Base-by-base conservation (phyloP, 2,329 filamentous ascomycete species). In the Cercospora sp. region DNA sequence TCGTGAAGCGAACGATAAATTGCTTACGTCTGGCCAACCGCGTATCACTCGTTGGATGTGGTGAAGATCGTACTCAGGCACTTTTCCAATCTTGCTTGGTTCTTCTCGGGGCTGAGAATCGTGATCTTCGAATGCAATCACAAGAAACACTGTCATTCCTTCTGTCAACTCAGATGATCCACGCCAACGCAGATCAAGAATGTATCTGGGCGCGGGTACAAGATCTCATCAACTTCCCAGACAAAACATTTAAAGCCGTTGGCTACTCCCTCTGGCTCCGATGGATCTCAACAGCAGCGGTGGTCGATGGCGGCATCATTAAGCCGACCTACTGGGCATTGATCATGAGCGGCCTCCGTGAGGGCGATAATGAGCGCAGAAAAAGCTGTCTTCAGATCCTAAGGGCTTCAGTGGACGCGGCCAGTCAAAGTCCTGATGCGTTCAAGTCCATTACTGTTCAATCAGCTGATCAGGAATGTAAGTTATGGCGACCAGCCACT, bases 341-440 rank as follows among this genome's bases (percentile, higher is more conserved):
- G 18, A 65, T 84, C 1, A 77, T 78, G 16, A 61, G 69, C 5
- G 82, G 81, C 1, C 73, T 84, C 10, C 71, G 80, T n/a, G 69
- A 74, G 21, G 82, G 82, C 7, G 81, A 81, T 66, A 77, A 77
- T 5, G 83, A 85, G 70, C 79, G 82, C 65, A 79, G 82, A 12
- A 84, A 84, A 66, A 80, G 80, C 63, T 82, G 81, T 69, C 79
- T 85, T 5, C 80, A 79, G 2, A 83, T 84, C 16, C 74, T 84
- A 57, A 77, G 77, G 30, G 77, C 77, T 13, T 83, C 82, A 1
- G 69, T 84, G 13, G 69, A 73, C 3, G 69, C 78, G 10, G 74
- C 80, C 4, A 69, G 69, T 7, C 64, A 67, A 16, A 61, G 70
- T 18, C 37, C 66, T 40, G 62, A 65, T 21, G n/a, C 57, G 53